These are phyloP conservation scores for Tricharina praecox DNA, from an alignment of 495 filamentous ascomycete genomes.

Conservation along the genomic window DNA sequence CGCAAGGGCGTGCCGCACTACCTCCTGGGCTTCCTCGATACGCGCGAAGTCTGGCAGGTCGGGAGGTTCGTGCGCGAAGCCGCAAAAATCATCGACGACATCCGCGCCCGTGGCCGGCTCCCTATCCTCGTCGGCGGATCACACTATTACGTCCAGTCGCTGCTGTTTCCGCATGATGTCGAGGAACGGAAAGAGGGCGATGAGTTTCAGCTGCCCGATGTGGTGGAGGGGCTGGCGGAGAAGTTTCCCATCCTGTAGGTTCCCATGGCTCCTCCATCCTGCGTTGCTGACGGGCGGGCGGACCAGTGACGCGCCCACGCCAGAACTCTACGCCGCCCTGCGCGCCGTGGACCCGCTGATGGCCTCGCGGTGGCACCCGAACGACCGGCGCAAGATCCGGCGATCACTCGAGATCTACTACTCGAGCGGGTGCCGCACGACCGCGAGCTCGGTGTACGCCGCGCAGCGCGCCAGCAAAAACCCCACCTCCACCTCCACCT, in stretches of 20 bases:
- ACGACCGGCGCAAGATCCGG: conserved; percentile 74
- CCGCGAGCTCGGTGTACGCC: conserved; percentile 74
- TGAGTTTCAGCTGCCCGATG: conserved; percentile 8
- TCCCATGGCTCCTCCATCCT: no score
- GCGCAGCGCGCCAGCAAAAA: conserved; percentile 40
- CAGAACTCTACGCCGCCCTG: conserved; percentile 53
- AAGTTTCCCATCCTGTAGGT: conserved; percentile 50
- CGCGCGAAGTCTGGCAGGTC: conserved; percentile 65
- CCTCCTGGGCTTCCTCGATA: conserved; percentile 56
- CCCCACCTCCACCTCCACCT: no score
- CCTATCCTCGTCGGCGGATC: conserved; percentile 90
- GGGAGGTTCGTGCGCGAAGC: conserved; percentile 55
- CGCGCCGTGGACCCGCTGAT: conserved; percentile 71
- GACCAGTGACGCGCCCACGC: conserved; percentile 38
- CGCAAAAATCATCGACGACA: conserved; percentile 52
- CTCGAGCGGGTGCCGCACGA: conserved; percentile 43
- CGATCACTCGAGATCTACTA: conserved; percentile 82
- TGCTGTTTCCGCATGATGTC: conserved; percentile 51
- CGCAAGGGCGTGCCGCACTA: conserved; percentile 75
- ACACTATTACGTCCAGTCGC: conserved; percentile 79
- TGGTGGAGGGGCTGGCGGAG: conserved; percentile 22
- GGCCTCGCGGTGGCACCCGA: conserved; percentile 86
- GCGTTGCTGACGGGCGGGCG: background rate
- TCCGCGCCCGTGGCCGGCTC: conserved; percentile 54
- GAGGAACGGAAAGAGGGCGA: conserved; percentile 24